Conservation (phyloP, 345 rosid species). For the Boechera stricta region DNA sequence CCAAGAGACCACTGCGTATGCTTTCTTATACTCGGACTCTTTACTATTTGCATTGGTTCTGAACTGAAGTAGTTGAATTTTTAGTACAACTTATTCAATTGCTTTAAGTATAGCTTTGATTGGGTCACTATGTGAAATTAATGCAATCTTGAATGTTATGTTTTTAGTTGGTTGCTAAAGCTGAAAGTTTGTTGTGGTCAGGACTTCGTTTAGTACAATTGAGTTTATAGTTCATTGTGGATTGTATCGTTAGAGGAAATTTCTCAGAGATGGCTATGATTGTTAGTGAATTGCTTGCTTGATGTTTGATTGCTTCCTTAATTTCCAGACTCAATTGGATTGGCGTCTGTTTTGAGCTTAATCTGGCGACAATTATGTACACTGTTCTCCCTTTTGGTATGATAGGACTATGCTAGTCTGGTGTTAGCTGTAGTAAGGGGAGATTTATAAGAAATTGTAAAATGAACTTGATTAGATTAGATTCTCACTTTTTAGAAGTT, state of each 20-base stretch:
- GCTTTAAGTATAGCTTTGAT: slow-evolving; percentile 10
- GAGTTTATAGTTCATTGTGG: not conserved
- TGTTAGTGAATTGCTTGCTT: slow-evolving; percentile 2
- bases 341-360: not conserved
- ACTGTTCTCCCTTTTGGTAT: not conserved
- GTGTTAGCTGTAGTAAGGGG: not conserved
- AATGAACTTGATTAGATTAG: not conserved
- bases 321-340: not conserved
- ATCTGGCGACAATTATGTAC: not conserved
- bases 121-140: slow-evolving; percentile 26
- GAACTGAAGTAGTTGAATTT: not conserved
- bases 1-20: slow-evolving; percentile 91
- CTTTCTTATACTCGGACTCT: not conserved
- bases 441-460: not conserved
- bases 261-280: not conserved
- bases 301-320: not conserved
- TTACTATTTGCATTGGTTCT: not conserved
- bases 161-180: slow-evolving; percentile 11
- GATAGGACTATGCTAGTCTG: not conserved
- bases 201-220: slow-evolving; percentile 10
- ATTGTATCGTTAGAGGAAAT: not conserved
- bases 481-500: not conserved
- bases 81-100: slow-evolving; percentile 12
- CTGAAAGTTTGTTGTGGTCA: slow-evolving; percentile 21
- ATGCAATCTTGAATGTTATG: slow-evolving; percentile 16